These are phyloP conservation scores for Annulohypoxylon truncatum DNA, from an alignment of 2,329 filamentous ascomycete genomes.

Conservation along the genomic window DNA sequence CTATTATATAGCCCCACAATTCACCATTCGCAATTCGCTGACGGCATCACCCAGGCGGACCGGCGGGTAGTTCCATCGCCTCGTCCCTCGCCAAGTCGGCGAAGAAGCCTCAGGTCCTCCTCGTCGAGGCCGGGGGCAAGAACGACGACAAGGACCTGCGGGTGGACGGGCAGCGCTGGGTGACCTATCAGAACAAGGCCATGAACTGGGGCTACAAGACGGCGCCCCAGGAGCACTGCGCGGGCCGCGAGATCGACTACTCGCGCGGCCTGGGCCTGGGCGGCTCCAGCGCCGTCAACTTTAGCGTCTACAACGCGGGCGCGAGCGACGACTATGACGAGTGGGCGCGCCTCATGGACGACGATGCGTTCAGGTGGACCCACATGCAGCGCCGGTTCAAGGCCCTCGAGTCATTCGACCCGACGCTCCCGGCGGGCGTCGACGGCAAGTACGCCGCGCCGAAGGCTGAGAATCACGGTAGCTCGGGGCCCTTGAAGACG, in stretches of 20 bases:
- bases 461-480: conserved; percentile 60
- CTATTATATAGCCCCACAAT: background rate
- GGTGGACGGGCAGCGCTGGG: conserved; percentile 66
- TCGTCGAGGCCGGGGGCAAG: conserved; percentile 69
- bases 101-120: conserved; percentile 63
- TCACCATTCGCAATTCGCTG: background rate
- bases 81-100: conserved; percentile 60
- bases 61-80: conserved; percentile 68
- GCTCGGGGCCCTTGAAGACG: conserved; percentile 59
- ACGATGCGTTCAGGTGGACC: conserved; percentile 67
- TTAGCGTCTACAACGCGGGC: conserved; percentile 65
- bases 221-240: conserved; percentile 57
- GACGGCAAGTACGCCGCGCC: conserved; percentile 61
- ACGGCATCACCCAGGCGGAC: conserved; percentile 59
- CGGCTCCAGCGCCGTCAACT: conserved; percentile 66
- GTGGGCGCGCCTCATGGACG: conserved; percentile 67
- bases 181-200: conserved; percentile 59
- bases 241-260: conserved; percentile 59
- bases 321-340: conserved; percentile 70
- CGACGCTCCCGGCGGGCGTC: conserved; percentile 51
- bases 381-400: conserved; percentile 63
- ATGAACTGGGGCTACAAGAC: conserved; percentile 67
- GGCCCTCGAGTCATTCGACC: conserved; percentile 65
- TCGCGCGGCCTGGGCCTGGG: conserved; percentile 63
- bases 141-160: conserved; percentile 61